These are phyloP conservation scores for Diaporthe ilicicola DNA, from an alignment of 2,329 filamentous ascomycete genomes.

Conservation along the genomic window DNA sequence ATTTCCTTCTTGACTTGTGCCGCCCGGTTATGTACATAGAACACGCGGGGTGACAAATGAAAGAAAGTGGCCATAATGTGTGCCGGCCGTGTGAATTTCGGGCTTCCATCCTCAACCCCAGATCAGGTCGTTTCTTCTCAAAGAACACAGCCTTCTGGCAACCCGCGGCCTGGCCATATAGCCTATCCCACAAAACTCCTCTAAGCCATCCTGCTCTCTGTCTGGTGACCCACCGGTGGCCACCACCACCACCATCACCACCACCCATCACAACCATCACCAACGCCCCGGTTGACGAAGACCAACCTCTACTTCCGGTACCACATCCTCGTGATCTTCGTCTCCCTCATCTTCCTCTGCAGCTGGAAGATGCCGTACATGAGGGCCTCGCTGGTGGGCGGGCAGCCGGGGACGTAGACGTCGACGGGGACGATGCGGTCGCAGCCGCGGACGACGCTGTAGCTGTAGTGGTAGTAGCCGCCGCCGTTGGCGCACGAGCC, in stretches of 20 bases:
- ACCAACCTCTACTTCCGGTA: conserved; percentile 55
- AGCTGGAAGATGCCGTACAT: conserved; percentile 70
- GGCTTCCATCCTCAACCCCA: conserved; percentile 7
- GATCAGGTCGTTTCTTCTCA: neutral
- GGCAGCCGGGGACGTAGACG: conserved; percentile 73
- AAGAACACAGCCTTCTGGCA: neutral
- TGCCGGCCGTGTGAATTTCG: conserved; percentile 7
- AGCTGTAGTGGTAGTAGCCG: conserved; percentile 79
- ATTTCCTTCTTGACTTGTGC: neutral
- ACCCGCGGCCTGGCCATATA: neutral
- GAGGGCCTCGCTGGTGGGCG: conserved; percentile 56
- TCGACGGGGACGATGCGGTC: conserved; percentile 74
- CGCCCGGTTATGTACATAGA: conserved; percentile 26
- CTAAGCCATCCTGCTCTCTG: neutral
- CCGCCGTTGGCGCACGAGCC: conserved; percentile 76
- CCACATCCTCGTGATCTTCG: conserved; percentile 57
- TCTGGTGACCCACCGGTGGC: neutral
- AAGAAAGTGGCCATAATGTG: conserved; percentile 14
- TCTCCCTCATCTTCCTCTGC: conserved; percentile 73
- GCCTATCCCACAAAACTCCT: neutral
- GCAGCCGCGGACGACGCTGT: conserved; percentile 70
- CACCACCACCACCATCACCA: neutral
- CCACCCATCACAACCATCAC: neutral
- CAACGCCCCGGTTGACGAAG: neutral
- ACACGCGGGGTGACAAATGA: neutral